Base-by-base conservation (phyloP, 805 yeast species). In the Sporopachydermia quercuum region DNA sequence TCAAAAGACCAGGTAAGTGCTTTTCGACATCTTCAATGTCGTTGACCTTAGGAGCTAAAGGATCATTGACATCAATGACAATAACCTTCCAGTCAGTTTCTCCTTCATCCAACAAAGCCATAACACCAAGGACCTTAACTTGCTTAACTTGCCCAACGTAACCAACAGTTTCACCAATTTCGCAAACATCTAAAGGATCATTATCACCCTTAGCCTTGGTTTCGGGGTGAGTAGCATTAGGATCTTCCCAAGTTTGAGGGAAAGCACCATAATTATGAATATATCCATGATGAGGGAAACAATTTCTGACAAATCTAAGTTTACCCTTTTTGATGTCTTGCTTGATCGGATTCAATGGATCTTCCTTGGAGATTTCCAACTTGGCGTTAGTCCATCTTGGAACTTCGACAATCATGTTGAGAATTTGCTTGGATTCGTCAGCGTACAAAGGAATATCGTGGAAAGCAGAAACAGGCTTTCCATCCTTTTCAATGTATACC, bases 31-130 rank as follows among this genome's bases (percentile, higher is more conserved):
- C 94, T 44, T 65, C 63, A 37, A 84, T 66, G 53, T 70, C 76
- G 50, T 76, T 64, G 42, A 84, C 55, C 47, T 71, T 63, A 4
- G 63, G 43, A 16, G 84, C 77, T 53, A 78, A 54, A 37, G 82
- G 78, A 55, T 83, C 93, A 40, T 68, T 62, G 19, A 66, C 62
- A 51, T 78, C 78, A 42, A 84, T 78, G 15, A 70, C 84, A 43
- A 84, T 71, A 19, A 84, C 66, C 61, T 84, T 84, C 97, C 97
- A 89, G 64, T 89, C 98, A 43, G 94, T 71, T 64, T 91, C 98
- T 49, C 96, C 96, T 60, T 87, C 96, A 59, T 91, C 98, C 49
- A 91, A 76, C 49, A 91, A 68, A 19, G 97, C 97, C 78, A 91
- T 75, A 44, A 89, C 78, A 47, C 98, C 98, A 46, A 91, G 66